phyloP scores from a whole-genome alignment of 2,329 filamentous ascomycete genomes.

The Colletotrichum sp. region DNA sequence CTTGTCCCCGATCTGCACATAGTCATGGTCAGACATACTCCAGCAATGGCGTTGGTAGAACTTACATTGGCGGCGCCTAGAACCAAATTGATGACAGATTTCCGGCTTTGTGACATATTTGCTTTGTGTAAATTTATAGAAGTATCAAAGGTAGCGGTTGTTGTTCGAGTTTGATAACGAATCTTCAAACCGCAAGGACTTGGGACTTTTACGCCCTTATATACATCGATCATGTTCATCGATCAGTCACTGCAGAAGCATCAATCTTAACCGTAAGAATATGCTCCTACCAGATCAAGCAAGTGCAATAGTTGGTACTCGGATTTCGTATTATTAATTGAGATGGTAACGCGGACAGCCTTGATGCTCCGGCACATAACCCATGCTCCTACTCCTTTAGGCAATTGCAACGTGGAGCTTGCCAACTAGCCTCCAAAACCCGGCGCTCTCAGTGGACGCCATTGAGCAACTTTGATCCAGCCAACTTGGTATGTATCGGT shows the following conservation, averaged over 20 bases:
- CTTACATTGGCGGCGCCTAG: background rate
- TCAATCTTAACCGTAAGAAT: background rate
- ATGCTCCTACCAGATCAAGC: background rate
- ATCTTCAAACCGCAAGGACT: background rate
- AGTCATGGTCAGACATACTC: background rate
- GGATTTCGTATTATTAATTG: background rate
- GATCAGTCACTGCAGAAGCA: background rate
- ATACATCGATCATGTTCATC: background rate
- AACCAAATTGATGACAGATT: background rate
- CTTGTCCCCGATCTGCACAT: constrained; percentile 18
- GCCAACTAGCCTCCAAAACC: background rate
- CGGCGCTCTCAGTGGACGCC: background rate
- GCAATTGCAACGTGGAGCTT: background rate
- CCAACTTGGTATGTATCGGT: constrained; percentile 30
- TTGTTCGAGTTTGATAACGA: background rate
- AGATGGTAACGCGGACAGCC: background rate
- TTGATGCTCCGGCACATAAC: background rate
- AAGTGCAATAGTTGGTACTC: background rate
- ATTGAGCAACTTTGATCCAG: background rate
- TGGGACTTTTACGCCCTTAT: background rate
- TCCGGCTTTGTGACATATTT: background rate
- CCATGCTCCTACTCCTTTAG: constrained; percentile 1
- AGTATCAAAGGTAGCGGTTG: background rate
- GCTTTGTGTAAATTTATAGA: background rate
- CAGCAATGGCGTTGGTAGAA: background rate